Base-by-base conservation (phyloP, 495 filamentous ascomycete species). In the Aspergillus kassunensis region DNA sequence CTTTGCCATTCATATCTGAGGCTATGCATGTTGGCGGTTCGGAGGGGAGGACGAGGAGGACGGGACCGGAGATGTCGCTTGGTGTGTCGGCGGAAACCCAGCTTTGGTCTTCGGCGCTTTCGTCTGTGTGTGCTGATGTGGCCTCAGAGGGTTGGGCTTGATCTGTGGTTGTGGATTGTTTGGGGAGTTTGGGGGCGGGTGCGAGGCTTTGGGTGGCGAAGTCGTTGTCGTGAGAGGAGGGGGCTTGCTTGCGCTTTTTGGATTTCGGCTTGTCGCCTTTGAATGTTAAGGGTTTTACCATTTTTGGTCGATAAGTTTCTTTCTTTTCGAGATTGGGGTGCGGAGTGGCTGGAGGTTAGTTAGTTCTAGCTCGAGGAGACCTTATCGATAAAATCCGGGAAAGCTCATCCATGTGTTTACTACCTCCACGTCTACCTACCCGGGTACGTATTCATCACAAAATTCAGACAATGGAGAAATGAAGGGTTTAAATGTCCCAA, bases 21-120 rank as follows among this genome's bases (percentile, higher is more conserved):
- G 91, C 87, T 20, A 97, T 75, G 56, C 84, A 87, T 0, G 82
- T 84, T 0, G 86, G 81, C 1, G 73, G 71, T 6, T 77, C 67
- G 15, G 87, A 87, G 2, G 91, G 83, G 3, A 96, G 76, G 13
- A 89, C 84, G 44, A 97, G 72, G 42, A 97, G 78, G 31, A 97
- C 68, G 0, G 92, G 92, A 0, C 92, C 92, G n/a, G 79, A 77
- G 35, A 98, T 76, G 65, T 98, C 92, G 39, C 75, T 70, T 39
- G 78, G 66, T 0, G 71, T 72, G 46, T 96, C 93, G 53, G 90
- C 90, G 3, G 88, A 86, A 4, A 96, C 91, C 93, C 93, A 98
- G 68, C 77, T 86, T 62, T 91, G 84, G 67, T 92, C 89, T 51
- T 89, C 79, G 8, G 69, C 74, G 10, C 73, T 70, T 23, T 70